Percentiles rank a stretch among this genome's conserved stretches.
These are phyloP conservation scores for Spongospora subterranea DNA, from an alignment of 208 protist genomes.

Conservation along the genomic window DNA sequence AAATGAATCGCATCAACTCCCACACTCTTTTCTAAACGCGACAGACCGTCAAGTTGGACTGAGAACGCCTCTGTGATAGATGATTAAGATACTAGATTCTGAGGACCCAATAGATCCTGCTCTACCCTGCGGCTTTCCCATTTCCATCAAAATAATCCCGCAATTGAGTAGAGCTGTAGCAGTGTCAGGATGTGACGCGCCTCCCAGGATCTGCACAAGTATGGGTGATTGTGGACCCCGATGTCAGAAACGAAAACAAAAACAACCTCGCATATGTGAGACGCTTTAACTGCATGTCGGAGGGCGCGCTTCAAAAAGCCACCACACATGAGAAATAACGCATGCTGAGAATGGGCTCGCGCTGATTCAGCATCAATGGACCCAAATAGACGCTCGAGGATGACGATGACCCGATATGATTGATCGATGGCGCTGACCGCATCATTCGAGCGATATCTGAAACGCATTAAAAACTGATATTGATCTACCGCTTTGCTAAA, in stretches of 20 bases:
- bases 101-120: neutral
- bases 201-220: constrained; percentile 6
- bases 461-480: neutral
- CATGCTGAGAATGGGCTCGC: constrained; percentile 31
- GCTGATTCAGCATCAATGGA: constrained; percentile 20
- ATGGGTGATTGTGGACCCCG: neutral
- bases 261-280: constrained; percentile 5
- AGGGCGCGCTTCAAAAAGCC: constrained; percentile 23
- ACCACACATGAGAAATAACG: constrained; percentile 49
- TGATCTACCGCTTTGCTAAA: neutral
- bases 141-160: neutral
- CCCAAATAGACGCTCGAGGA: neutral
- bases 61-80: neutral
- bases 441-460: constrained; percentile 13
- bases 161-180: constrained; percentile 8
- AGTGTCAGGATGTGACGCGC: neutral
- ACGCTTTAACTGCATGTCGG: neutral
- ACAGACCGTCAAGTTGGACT: neutral
- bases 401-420: constrained; percentile 30
- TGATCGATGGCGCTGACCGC: constrained; percentile 39
- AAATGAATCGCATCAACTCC: neutral
- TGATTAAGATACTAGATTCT: neutral
- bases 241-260: neutral
- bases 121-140: neutral
- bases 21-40: neutral